Evolutionary conservation across 2,329 filamentous ascomycete species (phyloP), one percentile per base, ranked within the genome.

Genomic region (Phoma sp.): DNA sequence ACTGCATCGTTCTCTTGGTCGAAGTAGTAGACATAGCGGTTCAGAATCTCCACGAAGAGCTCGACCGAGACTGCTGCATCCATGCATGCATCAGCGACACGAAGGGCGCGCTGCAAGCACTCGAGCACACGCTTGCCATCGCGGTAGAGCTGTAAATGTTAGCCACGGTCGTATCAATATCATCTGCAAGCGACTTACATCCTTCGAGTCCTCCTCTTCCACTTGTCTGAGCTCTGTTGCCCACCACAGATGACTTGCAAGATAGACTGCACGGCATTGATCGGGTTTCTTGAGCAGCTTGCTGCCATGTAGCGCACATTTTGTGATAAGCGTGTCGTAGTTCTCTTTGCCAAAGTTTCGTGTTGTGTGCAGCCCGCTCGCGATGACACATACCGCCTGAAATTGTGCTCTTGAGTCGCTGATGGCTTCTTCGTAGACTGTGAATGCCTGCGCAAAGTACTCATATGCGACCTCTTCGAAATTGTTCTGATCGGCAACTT

Each of bases 1-100:
- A 85, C 95, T 62, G 93, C 93, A 78, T 99, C 95, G 76, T 99
- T 99, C 73, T 96, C 91, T 75, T 99, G 93, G 76, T 99, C 95
- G 79, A 97, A 99, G 80, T 98, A 99, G 77, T 99, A 99, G 47
- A 98, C 93, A 73, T 99, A 99, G 75, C 95, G 87, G 75, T 99
- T 97, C 51, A 99, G 80, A 60, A 99, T 99, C 78, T 99, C 95
- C 52, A 99, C 93, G 77, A 99, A 99, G 43, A 99, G 83, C 77
- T 99, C 96, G 41, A 99, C 95, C 2, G 92, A 97, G 4, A 97
- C 92, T 6, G 92, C 91, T 7, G 93, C 95, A 76, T 99, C 96
- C 95, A 99, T 99, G 79, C 95, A 99, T 6, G 95, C 96, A 76
- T 99, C 95, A 2, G 95, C 96, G 25, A 99, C 96, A 32, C 96